Evolutionary conservation across 1,284 basidiomycete genomes (phyloP).

Genomic region (Cutaneotrichosporon cyanovorans): DNA sequence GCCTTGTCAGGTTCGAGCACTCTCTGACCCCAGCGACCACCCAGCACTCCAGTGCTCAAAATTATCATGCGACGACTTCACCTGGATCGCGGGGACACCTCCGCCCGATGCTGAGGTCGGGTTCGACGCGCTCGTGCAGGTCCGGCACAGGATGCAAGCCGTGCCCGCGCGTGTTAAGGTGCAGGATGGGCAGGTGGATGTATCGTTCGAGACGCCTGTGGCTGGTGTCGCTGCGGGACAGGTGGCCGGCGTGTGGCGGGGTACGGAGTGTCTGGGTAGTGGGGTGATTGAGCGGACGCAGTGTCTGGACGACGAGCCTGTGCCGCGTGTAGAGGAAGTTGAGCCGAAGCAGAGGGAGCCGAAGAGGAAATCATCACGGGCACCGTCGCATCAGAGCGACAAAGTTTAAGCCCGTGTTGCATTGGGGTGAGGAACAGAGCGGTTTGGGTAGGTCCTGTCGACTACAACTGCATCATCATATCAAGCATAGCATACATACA

Average conservation of each 20-base stretch:
- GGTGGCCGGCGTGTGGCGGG: constrained; percentile 64
- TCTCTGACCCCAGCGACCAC: constrained; percentile 51
- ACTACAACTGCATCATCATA: too few species aligned
- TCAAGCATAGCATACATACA: constrained; percentile 1
- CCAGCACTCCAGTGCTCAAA: constrained; percentile 54
- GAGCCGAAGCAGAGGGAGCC: too few species aligned
- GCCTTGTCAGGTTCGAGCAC: background rate
- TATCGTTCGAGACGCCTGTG: constrained; percentile 55
- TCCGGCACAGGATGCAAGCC: constrained; percentile 62
- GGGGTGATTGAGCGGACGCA: constrained; percentile 54
- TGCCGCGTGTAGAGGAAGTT: background rate
- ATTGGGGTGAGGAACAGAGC: too few species aligned
- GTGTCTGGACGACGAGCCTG: background rate
- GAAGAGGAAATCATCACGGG: too few species aligned
- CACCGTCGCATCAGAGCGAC: too few species aligned
- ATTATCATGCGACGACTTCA: constrained; percentile 53
- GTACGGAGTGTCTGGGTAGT: constrained; percentile 73
- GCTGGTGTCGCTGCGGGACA: constrained; percentile 73
- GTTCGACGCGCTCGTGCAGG: constrained; percentile 55
- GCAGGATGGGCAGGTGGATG: constrained; percentile 14
- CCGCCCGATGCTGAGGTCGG: constrained; percentile 49
- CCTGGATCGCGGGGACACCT: constrained; percentile 63
- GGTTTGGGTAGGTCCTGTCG: too few species aligned
- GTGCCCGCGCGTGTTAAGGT: constrained; percentile 41
- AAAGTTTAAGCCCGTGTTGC: too few species aligned